phyloP scores from a whole-genome alignment of 176 grass and related monocot genomes.

The Hyparrhenia diplandra region DNA sequence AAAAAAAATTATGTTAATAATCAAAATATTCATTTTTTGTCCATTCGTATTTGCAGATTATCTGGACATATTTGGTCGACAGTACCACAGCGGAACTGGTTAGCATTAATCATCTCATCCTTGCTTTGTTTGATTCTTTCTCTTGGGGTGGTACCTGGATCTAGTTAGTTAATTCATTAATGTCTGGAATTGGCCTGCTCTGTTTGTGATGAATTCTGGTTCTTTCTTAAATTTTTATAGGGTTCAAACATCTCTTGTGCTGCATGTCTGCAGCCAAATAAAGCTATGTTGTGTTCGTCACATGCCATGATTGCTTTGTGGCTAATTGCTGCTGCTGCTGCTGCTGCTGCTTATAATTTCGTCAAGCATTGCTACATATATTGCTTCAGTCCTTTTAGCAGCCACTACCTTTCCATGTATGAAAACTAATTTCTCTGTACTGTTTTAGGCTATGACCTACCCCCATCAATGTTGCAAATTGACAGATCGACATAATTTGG shows the following conservation, averaged over 20 bases:
- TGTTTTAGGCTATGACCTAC: too few species aligned
- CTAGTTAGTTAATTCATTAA: background rate
- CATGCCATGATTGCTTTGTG: background rate
- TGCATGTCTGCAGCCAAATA: background rate
- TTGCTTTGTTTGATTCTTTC: background rate
- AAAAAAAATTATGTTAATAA: background rate
- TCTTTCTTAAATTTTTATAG: background rate
- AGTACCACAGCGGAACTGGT: background rate
- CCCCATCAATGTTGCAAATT: too few species aligned
- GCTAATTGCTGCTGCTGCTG: too few species aligned
- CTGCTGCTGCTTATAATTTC: too few species aligned
- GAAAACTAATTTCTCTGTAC: too few species aligned
- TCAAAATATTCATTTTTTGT: background rate
- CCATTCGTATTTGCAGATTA: background rate
- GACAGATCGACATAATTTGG: background rate
- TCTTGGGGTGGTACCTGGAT: background rate
- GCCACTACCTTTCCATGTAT: too few species aligned
- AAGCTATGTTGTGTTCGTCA: background rate
- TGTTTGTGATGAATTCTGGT: background rate
- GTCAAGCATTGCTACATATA: too few species aligned
- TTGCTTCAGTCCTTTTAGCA: too few species aligned
- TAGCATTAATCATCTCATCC: background rate
- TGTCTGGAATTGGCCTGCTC: background rate
- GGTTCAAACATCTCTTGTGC: background rate
- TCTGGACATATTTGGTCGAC: background rate